Base-by-base conservation (phyloP, 805 yeast genomes). In the Pichia nanzhaoensis region DNA sequence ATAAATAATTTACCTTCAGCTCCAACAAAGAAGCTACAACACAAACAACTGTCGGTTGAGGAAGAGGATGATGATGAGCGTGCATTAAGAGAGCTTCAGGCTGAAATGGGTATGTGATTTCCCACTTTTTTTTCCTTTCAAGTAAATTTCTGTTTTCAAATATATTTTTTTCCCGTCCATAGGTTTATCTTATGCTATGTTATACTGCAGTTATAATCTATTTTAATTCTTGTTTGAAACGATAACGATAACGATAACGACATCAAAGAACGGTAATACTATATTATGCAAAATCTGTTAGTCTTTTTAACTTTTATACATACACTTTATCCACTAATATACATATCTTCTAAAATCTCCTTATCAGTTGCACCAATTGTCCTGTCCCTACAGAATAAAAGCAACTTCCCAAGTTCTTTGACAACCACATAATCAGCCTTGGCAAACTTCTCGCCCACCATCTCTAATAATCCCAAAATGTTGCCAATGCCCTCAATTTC, bases 61-160 rank as follows among this genome's bases (percentile, higher is more conserved):
- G 79, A 73, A 37, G 87, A 81, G 46, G 91, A 84, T 58, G 95
- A 85, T 57, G 95, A 85, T 59, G 93, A 84, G 64, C 80, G 78
- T 59, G 95, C 93, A 28, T 71, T 85, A 60, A 77, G 77, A 58
- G 89, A 83, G 47, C 66, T 85, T 52, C 95, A 85, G 63, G 91
- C 88, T 21, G 93, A 85, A 64, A 84, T 85, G 93, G 93, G 93
- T 13, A 69, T 84, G 61, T 83, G 37, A 43, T 14, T 17, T 34
- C 14, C 16, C 30, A n/a, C 8, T n/a, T 21, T 28, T 35, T n/a
- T 41, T 27, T n/a, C 18, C 8, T 32, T 28, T 38, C 13, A n/a
- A 31, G 13, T 19, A 18, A 16, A 16, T 36, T 20, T 19, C 17
- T 38, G 10, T 38, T 31, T 31, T 17, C 17, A 22, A 31, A 18